A percentile compares a stretch with the other conserved stretches of the same genome.
phyloP scores from a whole-genome alignment of 495 filamentous ascomycete species.

The Penicillium fimorum region DNA sequence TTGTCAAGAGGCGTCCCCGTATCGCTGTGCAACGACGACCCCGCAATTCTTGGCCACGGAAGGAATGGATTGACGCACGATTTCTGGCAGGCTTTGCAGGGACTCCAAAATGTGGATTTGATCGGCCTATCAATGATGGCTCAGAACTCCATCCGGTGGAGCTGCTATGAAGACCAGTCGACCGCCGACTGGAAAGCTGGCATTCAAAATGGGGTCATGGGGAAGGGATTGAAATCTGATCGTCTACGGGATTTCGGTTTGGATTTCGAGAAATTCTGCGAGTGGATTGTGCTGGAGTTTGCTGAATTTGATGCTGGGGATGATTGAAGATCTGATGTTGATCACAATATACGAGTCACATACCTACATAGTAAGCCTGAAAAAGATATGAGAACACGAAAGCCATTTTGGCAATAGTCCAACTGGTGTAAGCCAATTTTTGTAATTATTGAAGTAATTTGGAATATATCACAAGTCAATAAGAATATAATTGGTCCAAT shows the following conservation, averaged over 20 bases:
- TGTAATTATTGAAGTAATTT: neutral
- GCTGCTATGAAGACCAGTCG: conserved; percentile 77
- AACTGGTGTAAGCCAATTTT: neutral
- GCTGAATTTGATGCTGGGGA: conserved; percentile 56
- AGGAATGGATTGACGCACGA: conserved; percentile 77
- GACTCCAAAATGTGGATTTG: conserved; percentile 79
- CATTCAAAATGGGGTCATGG: conserved; percentile 69
- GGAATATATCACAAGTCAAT: neutral
- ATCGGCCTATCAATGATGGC: conserved; percentile 70
- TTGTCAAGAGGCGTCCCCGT: conserved; percentile 70
- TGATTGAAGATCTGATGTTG: conserved; percentile 6
- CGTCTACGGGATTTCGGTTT: conserved; percentile 73
- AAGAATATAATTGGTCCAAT: neutral
- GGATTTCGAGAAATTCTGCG: conserved; percentile 86
- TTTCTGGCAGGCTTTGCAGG: conserved; percentile 89
- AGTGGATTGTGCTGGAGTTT: conserved; percentile 84
- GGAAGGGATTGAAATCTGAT: conserved; percentile 67
- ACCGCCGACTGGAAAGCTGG: conserved; percentile 66
- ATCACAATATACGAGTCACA: neutral
- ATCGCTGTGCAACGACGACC: conserved; percentile 81
- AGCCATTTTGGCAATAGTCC: neutral
- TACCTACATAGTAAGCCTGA: neutral
- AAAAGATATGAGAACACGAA: neutral
- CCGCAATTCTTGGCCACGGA: conserved; percentile 75
- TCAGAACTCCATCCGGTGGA: conserved; percentile 90